Evolutionary conservation across 495 filamentous ascomycete genomes (phyloP), one percentile per base, ranked within the genome.

Genomic region (Chlorociboria aeruginascens): DNA sequence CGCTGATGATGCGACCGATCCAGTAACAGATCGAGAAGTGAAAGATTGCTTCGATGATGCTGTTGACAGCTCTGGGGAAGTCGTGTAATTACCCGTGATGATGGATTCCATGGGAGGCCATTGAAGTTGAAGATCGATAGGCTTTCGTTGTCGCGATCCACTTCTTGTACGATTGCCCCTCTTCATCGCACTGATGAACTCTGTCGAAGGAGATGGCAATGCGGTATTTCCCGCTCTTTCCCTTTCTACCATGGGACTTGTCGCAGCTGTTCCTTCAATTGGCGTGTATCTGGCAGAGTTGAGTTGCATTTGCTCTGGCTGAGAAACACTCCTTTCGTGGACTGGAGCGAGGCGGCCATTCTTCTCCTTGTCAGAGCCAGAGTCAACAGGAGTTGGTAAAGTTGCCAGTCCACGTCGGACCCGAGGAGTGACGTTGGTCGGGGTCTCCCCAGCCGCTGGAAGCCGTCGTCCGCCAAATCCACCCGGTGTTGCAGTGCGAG

Each of bases 401-500:
- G 50, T 56, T 1, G 42, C 57, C 6, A 53, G 56, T 10, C 61
- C 63, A 7, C 68, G 49, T 1, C 61, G 43, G 9, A 65, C 59
- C 14, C 65, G 63, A 39, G 63, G 57, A 40, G 52, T 13, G 7
- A 53, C 54, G 17, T 63, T 61, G 45, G 71, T 56, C 8, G 71
- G 66, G 36, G 82, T 82, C 61, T 95, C 90, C 7, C 85, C 85
- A 52, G 89, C 89, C 0, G 90, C 92, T 10, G 90, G 82, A 14
- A 95, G 71, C 33, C 87, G 78, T 50, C 78, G 73, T 47, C 81
- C 69, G 37, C 67, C 68, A 50, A 81, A 89, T 8, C 73, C 79
- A 44, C 77, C 75, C n/a, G 86, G 82, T 0, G 83, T 88, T 2
- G 69, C 75, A 2, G 86, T 83, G 31, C 84, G 73, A 4, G 85